Evolutionary conservation across 2,329 filamentous ascomycete species (phyloP).

Genomic region (Alternaria sp.): DNA sequence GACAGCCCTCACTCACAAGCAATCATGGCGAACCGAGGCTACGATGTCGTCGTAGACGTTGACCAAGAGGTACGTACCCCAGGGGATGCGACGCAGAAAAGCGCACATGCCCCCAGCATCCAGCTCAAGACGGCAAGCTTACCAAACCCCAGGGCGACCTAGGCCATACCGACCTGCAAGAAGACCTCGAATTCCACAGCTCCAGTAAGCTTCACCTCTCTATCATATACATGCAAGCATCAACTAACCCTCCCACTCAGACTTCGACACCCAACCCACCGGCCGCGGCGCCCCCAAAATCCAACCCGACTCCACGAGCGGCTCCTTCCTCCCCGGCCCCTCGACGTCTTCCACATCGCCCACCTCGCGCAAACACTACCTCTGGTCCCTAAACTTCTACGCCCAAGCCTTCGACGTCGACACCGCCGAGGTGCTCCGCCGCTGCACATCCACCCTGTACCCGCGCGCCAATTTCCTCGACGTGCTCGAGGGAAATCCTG

Average conservation of each 20-base stretch:
- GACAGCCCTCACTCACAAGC: slow-evolving; percentile 6
- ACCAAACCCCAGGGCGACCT: slow-evolving; percentile 77
- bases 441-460: slow-evolving; percentile 88
- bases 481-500: slow-evolving; percentile 93
- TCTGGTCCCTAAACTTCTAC: slow-evolving; percentile 94
- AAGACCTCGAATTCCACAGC: slow-evolving; percentile 98
- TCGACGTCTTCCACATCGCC: slow-evolving; percentile 17
- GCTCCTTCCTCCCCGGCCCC: slow-evolving; percentile 48
- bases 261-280: slow-evolving; percentile 70
- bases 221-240: background rate
- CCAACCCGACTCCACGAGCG: slow-evolving; percentile 49
- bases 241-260: slow-evolving; percentile 40
- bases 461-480: slow-evolving; percentile 95
- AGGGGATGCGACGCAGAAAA: background rate
- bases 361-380: slow-evolving; percentile 72
- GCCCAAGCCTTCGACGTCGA: slow-evolving; percentile 99
- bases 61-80: slow-evolving; percentile 79
- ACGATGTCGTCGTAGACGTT: slow-evolving; percentile 97
- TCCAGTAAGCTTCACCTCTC: slow-evolving; percentile 63
- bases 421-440: slow-evolving; percentile 83
- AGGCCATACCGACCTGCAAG: slow-evolving; percentile 96
- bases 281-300: slow-evolving; percentile 55
- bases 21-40: slow-evolving; percentile 80
- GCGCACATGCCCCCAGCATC: background rate
- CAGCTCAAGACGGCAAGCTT: slow-evolving; percentile 10